Conservation (phyloP, 2,329 filamentous ascomycete genomes). For the Sporothrix protearum region DNA sequence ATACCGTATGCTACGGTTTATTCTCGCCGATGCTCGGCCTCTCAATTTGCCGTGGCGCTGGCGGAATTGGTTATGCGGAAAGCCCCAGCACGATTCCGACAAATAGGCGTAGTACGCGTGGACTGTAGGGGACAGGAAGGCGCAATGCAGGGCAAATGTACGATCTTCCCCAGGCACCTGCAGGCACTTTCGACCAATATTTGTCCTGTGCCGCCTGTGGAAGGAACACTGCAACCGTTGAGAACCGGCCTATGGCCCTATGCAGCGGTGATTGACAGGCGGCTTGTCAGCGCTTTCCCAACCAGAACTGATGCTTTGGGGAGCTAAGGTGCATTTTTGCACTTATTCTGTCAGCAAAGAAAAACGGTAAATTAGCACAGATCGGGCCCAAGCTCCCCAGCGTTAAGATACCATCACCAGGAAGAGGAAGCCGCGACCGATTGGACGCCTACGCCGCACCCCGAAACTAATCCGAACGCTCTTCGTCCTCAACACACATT, state of each 20-base stretch:
- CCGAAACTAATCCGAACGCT: slow-evolving; percentile 16
- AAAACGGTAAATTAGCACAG: not conserved
- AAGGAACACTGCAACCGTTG: not conserved
- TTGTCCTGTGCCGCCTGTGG: not conserved
- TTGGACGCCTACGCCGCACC: slow-evolving; percentile 14
- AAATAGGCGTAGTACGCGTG: not conserved
- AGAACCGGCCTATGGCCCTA: slow-evolving; percentile 1
- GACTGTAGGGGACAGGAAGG: not conserved
- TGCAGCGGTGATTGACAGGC: not conserved
- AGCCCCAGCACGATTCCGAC: not conserved
- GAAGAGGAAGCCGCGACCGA: slow-evolving; percentile 12
- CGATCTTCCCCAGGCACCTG: not conserved
- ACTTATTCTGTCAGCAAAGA: not conserved
- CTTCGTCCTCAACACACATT: not conserved
- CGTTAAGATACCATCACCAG: not conserved
- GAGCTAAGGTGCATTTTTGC: slow-evolving; percentile 10
- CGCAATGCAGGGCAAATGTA: not conserved
- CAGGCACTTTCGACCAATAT: not conserved
- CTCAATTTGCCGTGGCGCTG: not conserved
- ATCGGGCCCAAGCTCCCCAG: not conserved
- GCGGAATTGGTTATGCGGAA: slow-evolving; percentile 7
- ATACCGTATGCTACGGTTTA: not conserved
- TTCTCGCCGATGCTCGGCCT: slow-evolving; percentile 19
- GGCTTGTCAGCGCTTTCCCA: slow-evolving; percentile 1
- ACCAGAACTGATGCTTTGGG: not conserved